These are phyloP conservation scores for Rhizopogon sp. DNA, from an alignment of 768 basidiomycete species.

Conservation along the genomic window DNA sequence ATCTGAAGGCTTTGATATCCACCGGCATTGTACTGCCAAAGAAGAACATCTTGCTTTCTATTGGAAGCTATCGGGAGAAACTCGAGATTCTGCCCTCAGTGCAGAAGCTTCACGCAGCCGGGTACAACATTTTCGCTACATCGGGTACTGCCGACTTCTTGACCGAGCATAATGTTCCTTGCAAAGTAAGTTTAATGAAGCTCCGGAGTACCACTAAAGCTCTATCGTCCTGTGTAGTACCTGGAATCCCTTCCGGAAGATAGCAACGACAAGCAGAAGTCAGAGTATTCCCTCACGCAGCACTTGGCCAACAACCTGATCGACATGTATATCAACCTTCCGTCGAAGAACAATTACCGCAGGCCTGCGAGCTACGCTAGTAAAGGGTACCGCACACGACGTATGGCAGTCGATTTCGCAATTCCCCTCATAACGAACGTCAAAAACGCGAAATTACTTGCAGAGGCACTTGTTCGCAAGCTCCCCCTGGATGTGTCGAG, in stretches of 20 bases:
- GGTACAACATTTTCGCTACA: constrained; percentile 96
- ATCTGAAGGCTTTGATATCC: constrained; percentile 94
- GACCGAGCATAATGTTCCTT: constrained; percentile 92
- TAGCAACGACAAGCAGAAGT: constrained; percentile 78
- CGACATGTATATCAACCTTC: constrained; percentile 99
- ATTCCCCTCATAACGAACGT: constrained; percentile 97
- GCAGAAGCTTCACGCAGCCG: constrained; percentile 88
- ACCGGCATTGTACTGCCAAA: constrained; percentile 93
- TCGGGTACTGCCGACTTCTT: constrained; percentile 97
- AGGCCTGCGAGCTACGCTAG: constrained; percentile 96
- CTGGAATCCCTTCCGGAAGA: constrained; percentile 82
- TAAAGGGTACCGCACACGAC: constrained; percentile 93
- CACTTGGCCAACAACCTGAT: constrained; percentile 96
- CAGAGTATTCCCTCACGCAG: constrained; percentile 95
- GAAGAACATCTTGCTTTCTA: constrained; percentile 96
- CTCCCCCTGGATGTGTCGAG: constrained; percentile 87
- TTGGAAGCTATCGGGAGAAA: constrained; percentile 97
- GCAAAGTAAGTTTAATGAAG: constrained; percentile 60
- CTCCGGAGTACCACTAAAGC: not conserved
- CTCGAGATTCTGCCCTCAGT: constrained; percentile 92
- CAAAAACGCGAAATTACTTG: constrained; percentile 95
- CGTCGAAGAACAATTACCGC: constrained; percentile 95
- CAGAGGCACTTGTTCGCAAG: constrained; percentile 87
- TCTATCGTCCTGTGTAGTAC: constrained; percentile 46
- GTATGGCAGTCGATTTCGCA: constrained; percentile 99